phyloP scores from a whole-genome alignment of 768 basidiomycete genomes.

The Trametes cubensis region DNA sequence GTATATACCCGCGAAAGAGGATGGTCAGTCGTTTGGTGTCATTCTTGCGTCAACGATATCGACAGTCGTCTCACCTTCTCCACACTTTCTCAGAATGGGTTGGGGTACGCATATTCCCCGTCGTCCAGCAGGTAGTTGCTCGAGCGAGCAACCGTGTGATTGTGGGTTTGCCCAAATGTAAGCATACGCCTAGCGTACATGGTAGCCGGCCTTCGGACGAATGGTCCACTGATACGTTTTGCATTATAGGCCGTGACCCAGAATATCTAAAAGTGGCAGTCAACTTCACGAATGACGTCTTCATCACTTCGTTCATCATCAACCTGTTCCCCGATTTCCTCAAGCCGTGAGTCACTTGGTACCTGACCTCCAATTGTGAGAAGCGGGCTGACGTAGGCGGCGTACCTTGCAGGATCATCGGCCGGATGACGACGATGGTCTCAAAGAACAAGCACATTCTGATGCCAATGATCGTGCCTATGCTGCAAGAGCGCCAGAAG shows the following conservation, averaged over 20 bases:
- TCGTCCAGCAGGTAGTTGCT: slow-evolving; percentile 22
- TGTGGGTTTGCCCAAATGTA: slow-evolving; percentile 25
- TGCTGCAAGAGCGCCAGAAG: slow-evolving; percentile 20
- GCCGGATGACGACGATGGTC: slow-evolving; percentile 8
- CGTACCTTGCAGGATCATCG: not conserved
- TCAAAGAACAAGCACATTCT: slow-evolving; percentile 9
- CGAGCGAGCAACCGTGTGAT: slow-evolving; percentile 27
- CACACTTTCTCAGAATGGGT: not conserved
- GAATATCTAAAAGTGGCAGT: slow-evolving; percentile 17
- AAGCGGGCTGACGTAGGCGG: not conserved
- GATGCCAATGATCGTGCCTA: slow-evolving; percentile 19
- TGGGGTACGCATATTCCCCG: not conserved
- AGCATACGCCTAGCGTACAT: not conserved
- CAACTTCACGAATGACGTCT: slow-evolving; percentile 25
- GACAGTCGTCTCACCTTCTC: not conserved
- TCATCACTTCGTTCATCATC: slow-evolving; percentile 20
- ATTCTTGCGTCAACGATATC: not conserved
- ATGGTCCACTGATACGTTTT: too few species aligned
- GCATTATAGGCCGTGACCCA: slow-evolving; percentile 20
- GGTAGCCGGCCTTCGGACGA: not conserved
- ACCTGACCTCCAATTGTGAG: not conserved
- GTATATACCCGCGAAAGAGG: slow-evolving; percentile 15
- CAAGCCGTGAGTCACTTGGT: slow-evolving; percentile 17
- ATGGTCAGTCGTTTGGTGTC: slow-evolving; percentile 11
- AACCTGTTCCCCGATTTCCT: slow-evolving; percentile 23